Percentiles rank a stretch among this genome's conserved stretches.
Conservation (phyloP, 2,329 filamentous ascomycete genomes). For the Ascochyta lentis region DNA sequence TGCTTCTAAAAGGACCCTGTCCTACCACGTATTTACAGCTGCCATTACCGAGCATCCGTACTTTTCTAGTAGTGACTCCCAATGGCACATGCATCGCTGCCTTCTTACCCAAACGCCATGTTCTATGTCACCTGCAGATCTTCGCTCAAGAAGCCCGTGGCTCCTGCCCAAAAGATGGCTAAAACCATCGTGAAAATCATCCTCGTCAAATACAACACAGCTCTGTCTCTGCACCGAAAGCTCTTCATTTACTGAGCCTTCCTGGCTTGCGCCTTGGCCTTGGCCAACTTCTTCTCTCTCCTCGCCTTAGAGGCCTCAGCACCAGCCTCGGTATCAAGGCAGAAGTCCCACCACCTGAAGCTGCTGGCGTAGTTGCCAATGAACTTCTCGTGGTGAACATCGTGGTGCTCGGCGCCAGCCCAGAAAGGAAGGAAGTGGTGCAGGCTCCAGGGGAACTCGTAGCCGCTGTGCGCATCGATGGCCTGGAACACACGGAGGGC, state of each 20-base stretch:
- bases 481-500: constrained; percentile 92
- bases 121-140: constrained; percentile 14
- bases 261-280: constrained; percentile 63
- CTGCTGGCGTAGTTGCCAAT: constrained; percentile 97
- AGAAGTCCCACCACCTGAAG: constrained; percentile 99
- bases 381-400: constrained; percentile 97
- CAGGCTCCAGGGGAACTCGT: constrained; percentile 97
- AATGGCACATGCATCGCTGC: constrained; percentile 19
- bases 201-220: neutral
- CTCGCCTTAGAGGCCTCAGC: constrained; percentile 84
- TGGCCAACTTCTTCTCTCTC: constrained; percentile 77
- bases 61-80: constrained; percentile 23
- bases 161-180: constrained; percentile 17
- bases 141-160: constrained; percentile 9
- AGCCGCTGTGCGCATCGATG: constrained; percentile 96
- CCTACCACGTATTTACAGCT: constrained; percentile 30
- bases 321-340: constrained; percentile 91
- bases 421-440: constrained; percentile 97
- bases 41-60: constrained; percentile 33
- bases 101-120: constrained; percentile 34
- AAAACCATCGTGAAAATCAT: constrained; percentile 21
- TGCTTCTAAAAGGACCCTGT: constrained; percentile 29
- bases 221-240: neutral
- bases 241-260: constrained; percentile 59
- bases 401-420: constrained; percentile 96